Base-by-base conservation (phyloP, 495 filamentous ascomycete genomes). In the Parmelia sp. region DNA sequence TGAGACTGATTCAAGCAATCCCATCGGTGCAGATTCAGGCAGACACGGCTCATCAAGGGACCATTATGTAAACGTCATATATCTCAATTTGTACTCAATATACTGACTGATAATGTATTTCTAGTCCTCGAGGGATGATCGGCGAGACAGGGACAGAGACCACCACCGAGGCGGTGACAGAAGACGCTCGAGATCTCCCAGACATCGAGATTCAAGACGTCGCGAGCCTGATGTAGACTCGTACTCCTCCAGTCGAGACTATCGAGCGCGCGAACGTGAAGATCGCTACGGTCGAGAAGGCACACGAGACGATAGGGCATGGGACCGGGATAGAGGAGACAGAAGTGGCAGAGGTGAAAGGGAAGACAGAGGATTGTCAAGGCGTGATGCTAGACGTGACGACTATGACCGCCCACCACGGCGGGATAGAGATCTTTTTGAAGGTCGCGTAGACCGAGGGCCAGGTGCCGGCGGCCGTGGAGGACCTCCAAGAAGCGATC, bases 191-290 rank as follows among this genome's bases (percentile, higher is more conserved):
- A 82, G 90, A 62, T 93, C 90, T 14, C 90, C 88, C 58, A 75
- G 81, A 60, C 82, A 84, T 62, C 62, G 62, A 29, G 62, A 64
- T 25, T 59, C 62, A 8, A 76, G 80, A 60, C 81, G 83, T 65
- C 80, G 84, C 58, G 86, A 90, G 55, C 82, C 82, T 67, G 91
- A 96, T 69, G 82, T 84, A 73, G 92, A 97, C 72, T 85, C 89
- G 14, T 97, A 97, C 77, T 93, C 91, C 12, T 89, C 89, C 11
- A 95, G 90, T 73, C 86, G 92, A 58, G 91, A 88, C 78, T 93
- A 94, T 75, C 84, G 92, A 74, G 92, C 93, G 71, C 83, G 92
- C 42, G 92, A 96, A 79, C 87, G 92, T 53, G 92, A 96, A 72
- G 91, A 96, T 62, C 83, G 90, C 68, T 96, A 96, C 71, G 83